Percentiles rank a stretch among this genome's conserved stretches.
phyloP scores from a whole-genome alignment of 805 yeast species.

The Tetrapisispora phaffii region DNA sequence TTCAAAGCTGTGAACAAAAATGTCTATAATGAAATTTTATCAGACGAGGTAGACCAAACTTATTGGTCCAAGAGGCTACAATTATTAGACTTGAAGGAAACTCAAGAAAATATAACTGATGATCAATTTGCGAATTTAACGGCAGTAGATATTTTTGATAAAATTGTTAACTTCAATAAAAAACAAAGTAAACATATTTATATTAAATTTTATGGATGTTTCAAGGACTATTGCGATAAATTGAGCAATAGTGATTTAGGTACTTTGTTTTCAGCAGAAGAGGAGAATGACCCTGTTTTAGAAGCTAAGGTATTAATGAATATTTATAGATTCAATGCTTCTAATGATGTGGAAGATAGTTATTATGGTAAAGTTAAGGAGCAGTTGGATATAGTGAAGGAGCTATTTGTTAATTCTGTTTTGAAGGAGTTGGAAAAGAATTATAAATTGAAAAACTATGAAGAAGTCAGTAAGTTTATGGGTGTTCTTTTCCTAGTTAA shows the following conservation, averaged over 20 bases:
- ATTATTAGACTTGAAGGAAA: slow-evolving; percentile 13
- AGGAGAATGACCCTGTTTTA: slow-evolving; percentile 19
- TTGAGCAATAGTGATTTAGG: slow-evolving; percentile 15
- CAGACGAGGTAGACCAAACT: slow-evolving; percentile 10
- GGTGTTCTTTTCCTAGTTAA: slow-evolving; percentile 29
- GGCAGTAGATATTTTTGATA: slow-evolving; percentile 13
- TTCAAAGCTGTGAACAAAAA: slow-evolving; percentile 18
- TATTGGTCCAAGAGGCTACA: slow-evolving; percentile 15
- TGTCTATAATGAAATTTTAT: slow-evolving; percentile 13
- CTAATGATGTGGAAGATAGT: slow-evolving; percentile 13
- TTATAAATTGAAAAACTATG: slow-evolving; percentile 38
- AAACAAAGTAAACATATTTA: slow-evolving; percentile 11
- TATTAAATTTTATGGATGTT: slow-evolving; percentile 10
- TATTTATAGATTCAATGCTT: slow-evolving; percentile 15
- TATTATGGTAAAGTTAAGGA: slow-evolving; percentile 13
- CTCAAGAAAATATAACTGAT: not conserved
- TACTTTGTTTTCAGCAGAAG: slow-evolving; percentile 19
- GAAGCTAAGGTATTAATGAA: slow-evolving; percentile 20
- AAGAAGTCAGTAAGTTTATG: slow-evolving; percentile 27
- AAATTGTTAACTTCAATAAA: slow-evolving; percentile 9
- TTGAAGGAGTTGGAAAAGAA: slow-evolving; percentile 57
- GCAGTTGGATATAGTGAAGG: slow-evolving; percentile 29
- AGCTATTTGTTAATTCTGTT: slow-evolving; percentile 63
- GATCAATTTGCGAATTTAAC: not conserved
- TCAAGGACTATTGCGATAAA: slow-evolving; percentile 18